These are phyloP conservation scores for Pharnaceum exiguum DNA, from an alignment of 148 eudicot genomes.

Conservation along the genomic window DNA sequence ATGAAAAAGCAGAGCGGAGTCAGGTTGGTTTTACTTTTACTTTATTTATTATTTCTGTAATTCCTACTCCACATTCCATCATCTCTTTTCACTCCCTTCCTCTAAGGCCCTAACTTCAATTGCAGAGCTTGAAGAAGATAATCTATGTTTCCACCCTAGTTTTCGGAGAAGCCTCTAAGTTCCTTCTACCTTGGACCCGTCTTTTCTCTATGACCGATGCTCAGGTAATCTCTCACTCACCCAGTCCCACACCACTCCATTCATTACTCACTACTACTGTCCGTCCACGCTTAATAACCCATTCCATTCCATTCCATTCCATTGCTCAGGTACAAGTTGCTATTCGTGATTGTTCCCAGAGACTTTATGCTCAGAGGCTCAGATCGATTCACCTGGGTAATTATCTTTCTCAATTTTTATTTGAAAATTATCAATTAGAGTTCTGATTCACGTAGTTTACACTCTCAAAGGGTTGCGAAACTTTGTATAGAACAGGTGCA, in stretches of 20 bases:
- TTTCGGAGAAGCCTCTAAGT: slow-evolving; percentile 87
- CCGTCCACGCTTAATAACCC: too few species aligned
- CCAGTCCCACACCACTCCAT: too few species aligned
- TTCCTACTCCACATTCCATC: too few species aligned
- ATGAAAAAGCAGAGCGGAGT: slow-evolving; percentile 74
- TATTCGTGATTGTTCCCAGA: slow-evolving; percentile 92
- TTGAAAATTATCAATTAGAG: too few species aligned
- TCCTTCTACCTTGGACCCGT: slow-evolving; percentile 98
- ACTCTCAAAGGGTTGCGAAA: too few species aligned
- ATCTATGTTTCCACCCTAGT: slow-evolving; percentile 92
- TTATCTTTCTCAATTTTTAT: neutral
- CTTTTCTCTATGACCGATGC: slow-evolving; percentile 82
- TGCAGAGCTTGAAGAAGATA: slow-evolving; percentile 99
- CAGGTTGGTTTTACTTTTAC: slow-evolving; percentile 54
- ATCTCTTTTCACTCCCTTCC: too few species aligned
- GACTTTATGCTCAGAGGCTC: slow-evolving; percentile 69
- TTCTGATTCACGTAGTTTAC: too few species aligned
- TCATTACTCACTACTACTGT: too few species aligned
- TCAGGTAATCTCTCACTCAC: slow-evolving; percentile 52
- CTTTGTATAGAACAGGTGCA: too few species aligned
- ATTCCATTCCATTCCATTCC: too few species aligned
- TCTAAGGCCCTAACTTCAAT: too few species aligned
- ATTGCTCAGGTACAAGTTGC: slow-evolving; percentile 98
- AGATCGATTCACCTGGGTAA: slow-evolving; percentile 66
- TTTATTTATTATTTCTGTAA: too few species aligned